Conservation (phyloP, 2,329 filamentous ascomycete species). For the Ophiostoma perfectum region DNA sequence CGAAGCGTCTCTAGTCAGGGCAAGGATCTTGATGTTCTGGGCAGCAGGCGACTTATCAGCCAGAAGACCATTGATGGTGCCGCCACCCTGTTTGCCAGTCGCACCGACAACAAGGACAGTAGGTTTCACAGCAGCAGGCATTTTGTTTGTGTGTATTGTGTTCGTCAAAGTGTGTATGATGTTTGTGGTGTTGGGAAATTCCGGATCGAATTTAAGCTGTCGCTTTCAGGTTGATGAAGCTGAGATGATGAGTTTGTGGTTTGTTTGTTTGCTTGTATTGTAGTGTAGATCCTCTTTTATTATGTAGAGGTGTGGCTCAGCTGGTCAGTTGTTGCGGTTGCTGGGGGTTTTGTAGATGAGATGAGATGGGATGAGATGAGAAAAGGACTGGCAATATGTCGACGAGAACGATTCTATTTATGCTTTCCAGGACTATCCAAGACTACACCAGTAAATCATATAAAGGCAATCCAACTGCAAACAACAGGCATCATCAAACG, state of each 20-base stretch:
- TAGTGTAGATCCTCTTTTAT: not conserved
- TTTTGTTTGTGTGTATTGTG: not conserved
- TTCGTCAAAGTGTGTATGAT: not conserved
- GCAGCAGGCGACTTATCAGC: constrained; percentile 2
- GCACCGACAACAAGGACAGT: constrained; percentile 26
- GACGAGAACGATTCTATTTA: not conserved
- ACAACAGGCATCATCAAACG: not conserved
- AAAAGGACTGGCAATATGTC: not conserved
- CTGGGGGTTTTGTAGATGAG: not conserved
- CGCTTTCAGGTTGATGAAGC: too few relatives aligned
- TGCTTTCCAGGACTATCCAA: not conserved
- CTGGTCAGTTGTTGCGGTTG: too few relatives aligned
- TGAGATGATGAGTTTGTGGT: too few relatives aligned
- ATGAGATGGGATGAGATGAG: not conserved
- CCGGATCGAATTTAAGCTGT: too few relatives aligned
- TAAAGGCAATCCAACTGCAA: not conserved
- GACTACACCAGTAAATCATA: not conserved
- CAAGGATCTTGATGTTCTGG: constrained; percentile 26
- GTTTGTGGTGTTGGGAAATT: not conserved
- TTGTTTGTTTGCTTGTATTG: not conserved
- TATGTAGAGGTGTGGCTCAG: not conserved
- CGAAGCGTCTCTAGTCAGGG: constrained; percentile 33
- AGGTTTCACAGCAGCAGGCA: not conserved
- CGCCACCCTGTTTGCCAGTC: constrained; percentile 26
- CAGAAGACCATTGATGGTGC: constrained; percentile 24